phyloP scores from a whole-genome alignment of 2,329 filamentous ascomycete genomes.

The Ceratocystis colombiana region DNA sequence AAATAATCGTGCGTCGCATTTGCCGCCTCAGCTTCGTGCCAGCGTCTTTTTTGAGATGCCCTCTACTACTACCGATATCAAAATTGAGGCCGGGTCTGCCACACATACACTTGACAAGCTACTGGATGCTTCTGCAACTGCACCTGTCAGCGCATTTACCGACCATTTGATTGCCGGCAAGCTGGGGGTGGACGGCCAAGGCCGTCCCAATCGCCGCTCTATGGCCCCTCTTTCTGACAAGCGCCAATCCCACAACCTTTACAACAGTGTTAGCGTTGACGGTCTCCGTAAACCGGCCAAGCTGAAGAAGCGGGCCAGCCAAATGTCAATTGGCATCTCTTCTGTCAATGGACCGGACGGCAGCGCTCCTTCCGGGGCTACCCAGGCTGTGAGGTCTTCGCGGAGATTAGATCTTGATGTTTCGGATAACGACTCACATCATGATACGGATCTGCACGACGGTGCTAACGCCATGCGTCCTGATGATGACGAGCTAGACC shows the following conservation, averaged over 20 bases:
- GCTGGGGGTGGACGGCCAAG: constrained; percentile 66
- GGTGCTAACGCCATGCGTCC: neutral
- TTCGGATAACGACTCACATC: constrained; percentile 18
- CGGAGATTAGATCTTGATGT: constrained; percentile 22
- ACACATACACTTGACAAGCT: constrained; percentile 85
- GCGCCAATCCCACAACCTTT: constrained; percentile 29
- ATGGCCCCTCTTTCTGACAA: constrained; percentile 35
- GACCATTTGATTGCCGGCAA: constrained; percentile 76
- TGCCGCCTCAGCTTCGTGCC: constrained; percentile 81
- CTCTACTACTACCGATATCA: constrained; percentile 42
- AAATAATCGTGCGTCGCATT: constrained; percentile 28
- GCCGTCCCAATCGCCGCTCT: constrained; percentile 36
- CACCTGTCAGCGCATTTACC: constrained; percentile 83
- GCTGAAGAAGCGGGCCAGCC: constrained; percentile 19
- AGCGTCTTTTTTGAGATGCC: constrained; percentile 79
- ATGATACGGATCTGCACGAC: constrained; percentile 23
- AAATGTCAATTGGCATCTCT: constrained; percentile 21
- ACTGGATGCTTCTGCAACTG: constrained; percentile 74
- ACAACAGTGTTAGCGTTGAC: constrained; percentile 19
- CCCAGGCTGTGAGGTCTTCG: constrained; percentile 15
- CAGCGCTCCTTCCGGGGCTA: neutral
- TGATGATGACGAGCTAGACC: constrained; percentile 18
- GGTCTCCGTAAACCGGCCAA: constrained; percentile 22
- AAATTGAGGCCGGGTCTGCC: constrained; percentile 67
- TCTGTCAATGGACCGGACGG: neutral